Evolutionary conservation across 2,329 filamentous ascomycete genomes (phyloP).

Genomic region (Claviceps arundinis): DNA sequence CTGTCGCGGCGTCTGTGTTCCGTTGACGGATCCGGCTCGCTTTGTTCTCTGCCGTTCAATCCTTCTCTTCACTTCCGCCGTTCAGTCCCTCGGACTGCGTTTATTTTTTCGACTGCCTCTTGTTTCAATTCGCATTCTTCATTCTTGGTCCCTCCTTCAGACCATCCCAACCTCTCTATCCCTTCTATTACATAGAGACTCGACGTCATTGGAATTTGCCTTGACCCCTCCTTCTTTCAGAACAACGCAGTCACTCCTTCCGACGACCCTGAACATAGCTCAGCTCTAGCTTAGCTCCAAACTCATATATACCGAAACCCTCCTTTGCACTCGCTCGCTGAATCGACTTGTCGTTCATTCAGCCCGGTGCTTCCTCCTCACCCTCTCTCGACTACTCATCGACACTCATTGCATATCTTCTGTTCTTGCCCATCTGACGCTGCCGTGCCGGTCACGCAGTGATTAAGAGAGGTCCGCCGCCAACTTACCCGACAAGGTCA

Average conservation of each 20-base stretch:
- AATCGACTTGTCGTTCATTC: not conserved
- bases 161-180: not conserved
- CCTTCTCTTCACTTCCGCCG: conserved; percentile 9
- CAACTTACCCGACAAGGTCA: not conserved
- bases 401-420: not conserved
- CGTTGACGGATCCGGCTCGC: conserved; percentile 1
- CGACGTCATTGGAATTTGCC: conserved; percentile 7
- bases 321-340: not conserved
- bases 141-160: not conserved
- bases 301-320: not conserved
- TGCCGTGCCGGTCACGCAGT: conserved; percentile 10
- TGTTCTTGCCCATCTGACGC: not conserved
- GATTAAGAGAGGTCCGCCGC: not conserved
- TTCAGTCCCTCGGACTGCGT: not conserved
- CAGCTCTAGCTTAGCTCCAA: not conserved
- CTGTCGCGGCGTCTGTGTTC: not conserved
- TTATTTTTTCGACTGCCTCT: not conserved
- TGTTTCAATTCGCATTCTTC: conserved; percentile 1
- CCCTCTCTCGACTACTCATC: not conserved
- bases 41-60: conserved; percentile 16
- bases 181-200: conserved; percentile 8
- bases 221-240: not conserved
- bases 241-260: not conserved
- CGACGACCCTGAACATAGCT: not conserved
- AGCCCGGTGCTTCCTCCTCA: not conserved